Evolutionary conservation across 202 grass and related monocot species (phyloP).

Genomic region (Zoysia matrella): DNA sequence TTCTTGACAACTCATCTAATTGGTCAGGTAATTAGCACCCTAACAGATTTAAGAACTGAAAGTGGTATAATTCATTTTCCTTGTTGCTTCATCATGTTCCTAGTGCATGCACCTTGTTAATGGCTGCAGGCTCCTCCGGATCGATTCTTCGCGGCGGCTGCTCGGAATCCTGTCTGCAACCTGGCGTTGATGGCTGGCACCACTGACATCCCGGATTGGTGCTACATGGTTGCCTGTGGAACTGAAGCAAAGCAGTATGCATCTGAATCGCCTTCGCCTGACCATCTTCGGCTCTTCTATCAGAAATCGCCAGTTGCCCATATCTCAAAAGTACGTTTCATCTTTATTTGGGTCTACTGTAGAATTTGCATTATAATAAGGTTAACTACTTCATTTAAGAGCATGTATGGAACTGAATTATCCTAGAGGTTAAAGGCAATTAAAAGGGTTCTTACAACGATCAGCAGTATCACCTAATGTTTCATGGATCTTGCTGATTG

Average conservation of each 20-base stretch:
- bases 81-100: slow-evolving; percentile 5
- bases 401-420: not conserved
- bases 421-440: not conserved
- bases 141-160: slow-evolving; percentile 66
- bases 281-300: slow-evolving; percentile 68
- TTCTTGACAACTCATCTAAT: slow-evolving; percentile 92
- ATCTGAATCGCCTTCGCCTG: slow-evolving; percentile 59
- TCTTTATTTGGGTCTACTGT: not conserved
- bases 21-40: slow-evolving; percentile 65
- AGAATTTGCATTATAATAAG: not conserved
- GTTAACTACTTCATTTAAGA: not conserved
- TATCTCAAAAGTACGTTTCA: slow-evolving; percentile 58
- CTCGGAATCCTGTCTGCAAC: slow-evolving; percentile 87
- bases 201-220: not conserved
- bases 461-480: slow-evolving; percentile 1
- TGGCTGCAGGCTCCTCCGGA: slow-evolving; percentile 63
- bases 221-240: slow-evolving; percentile 49
- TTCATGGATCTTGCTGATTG: slow-evolving; percentile 11
- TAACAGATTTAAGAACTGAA: slow-evolving; percentile 12
- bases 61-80: not conserved
- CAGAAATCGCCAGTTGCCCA: slow-evolving; percentile 81
- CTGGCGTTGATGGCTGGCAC: slow-evolving; percentile 78
- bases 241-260: slow-evolving; percentile 65
- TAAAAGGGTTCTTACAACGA: not conserved
- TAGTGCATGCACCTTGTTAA: not conserved